These are phyloP conservation scores for Leishmania braziliensis DNA, from an alignment of 208 protist genomes.

Conservation along the genomic window DNA sequence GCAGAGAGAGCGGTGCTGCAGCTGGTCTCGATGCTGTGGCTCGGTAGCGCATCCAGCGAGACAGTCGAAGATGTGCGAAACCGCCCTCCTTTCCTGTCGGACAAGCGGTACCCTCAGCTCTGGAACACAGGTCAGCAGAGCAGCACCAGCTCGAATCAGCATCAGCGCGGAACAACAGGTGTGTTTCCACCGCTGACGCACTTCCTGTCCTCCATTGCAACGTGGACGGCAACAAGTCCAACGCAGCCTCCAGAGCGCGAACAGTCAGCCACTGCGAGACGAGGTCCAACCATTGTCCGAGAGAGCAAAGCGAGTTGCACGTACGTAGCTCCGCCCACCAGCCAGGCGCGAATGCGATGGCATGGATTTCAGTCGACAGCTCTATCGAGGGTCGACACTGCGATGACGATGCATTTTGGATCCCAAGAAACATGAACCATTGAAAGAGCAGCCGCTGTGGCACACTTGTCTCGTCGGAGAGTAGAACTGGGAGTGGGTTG, in stretches of 20 bases:
- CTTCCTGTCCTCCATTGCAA: neutral
- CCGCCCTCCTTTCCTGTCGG: too few relatives aligned
- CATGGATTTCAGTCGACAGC: neutral
- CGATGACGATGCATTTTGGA: neutral
- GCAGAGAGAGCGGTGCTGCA: neutral
- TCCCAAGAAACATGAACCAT: constrained; percentile 8
- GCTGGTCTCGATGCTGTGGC: neutral
- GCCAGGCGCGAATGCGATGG: neutral
- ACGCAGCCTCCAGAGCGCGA: neutral
- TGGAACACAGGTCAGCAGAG: neutral
- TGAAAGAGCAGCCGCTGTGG: constrained; percentile 1
- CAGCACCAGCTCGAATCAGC: neutral
- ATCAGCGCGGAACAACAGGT: neutral
- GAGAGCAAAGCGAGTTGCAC: neutral
- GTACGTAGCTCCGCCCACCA: neutral
- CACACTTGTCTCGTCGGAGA: neutral
- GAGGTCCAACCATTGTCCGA: neutral
- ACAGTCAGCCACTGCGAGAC: constrained; percentile 7
- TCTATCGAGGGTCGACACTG: neutral
- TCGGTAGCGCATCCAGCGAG: constrained; percentile 6
- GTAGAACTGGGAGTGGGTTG: neutral
- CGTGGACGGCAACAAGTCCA: neutral
- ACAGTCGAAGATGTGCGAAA: neutral
- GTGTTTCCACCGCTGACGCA: neutral
- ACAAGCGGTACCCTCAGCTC: neutral